Base-by-base conservation (phyloP, 768 basidiomycete genomes). In the Kwoniella dendrophila region DNA sequence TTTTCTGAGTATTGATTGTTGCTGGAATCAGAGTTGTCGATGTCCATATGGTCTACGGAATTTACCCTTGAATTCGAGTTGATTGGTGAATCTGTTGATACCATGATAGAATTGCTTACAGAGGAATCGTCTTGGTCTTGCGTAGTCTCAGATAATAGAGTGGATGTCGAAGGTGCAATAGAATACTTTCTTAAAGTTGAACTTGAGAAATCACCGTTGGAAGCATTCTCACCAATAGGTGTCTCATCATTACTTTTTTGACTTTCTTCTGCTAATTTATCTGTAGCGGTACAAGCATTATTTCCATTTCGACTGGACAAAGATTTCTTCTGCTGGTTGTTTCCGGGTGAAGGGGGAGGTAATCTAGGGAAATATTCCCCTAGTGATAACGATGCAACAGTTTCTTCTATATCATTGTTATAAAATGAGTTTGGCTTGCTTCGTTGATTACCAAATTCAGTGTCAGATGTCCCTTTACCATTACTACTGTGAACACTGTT, bases 361-460 rank as follows among this genome's bases (percentile, higher is more conserved):
- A 59, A 26, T 16, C 61, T 56, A 5, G 67, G 66, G 60, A 75
- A 72, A 59, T 75, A 75, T 40, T 75, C 73, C 7, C 71, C 73
- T 27, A 72, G 48, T n/a, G 57, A 66, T 1, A 75, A 47, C 1
- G 56, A 56, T 1, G 73, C 71, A 8, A 75, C 65, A 3, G 69
- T 67, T 24, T 75, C 73, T 45, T 69, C 67, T 1, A 69, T 30
- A 11, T 43, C 43, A 54, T 70, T 65, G 22, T n/a, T n/a, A n/a
- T n/a, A n/a, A n/a, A n/a, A n/a, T n/a, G n/a, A n/a, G n/a, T n/a
- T n/a, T n/a, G n/a, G n/a, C n/a, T n/a, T n/a, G n/a, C n/a, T n/a
- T n/a, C n/a, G n/a, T n/a, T n/a, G n/a, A n/a, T n/a, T n/a, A n/a
- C n/a, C n/a, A n/a, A n/a, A n/a, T n/a, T n/a, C n/a, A n/a, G n/a